Evolutionary conservation across 2,329 filamentous ascomycete species (phyloP), one percentile per base, ranked within the genome.

Genomic region (Coniella lustricola): DNA sequence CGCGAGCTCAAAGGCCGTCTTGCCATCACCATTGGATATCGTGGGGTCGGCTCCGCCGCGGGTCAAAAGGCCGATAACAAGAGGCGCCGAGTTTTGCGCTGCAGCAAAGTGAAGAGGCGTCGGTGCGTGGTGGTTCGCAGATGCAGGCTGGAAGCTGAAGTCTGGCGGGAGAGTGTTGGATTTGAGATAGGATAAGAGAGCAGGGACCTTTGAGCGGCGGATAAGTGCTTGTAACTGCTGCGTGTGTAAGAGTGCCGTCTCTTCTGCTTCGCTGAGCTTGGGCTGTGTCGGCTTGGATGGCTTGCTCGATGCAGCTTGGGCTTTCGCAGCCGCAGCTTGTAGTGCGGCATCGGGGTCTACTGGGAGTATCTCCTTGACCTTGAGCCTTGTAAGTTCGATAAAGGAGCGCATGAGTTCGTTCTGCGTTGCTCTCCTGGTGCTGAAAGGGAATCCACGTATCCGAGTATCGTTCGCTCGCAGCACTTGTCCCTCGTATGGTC

Each of bases 321-420:
- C 56, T 64, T 62, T 73, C 37, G 55, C 56, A 16, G 53, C 58
- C 49, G 59, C 65, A 59, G 62, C 51, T 13, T 53, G 33, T 1
- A 57, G 33, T 1, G 57, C 46, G 14, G 75, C 67, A 5, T 69
- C 59, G 34, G 67, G 72, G 12, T 81, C 75, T 3, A 73, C 76
- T 54, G 89, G 85, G 50, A 87, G 77, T 22, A 97, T 77, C 53
- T 87, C 84, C 42, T 81, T 82, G 40, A 95, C 76, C 66, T 98
- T 96, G 14, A 96, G 76, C 14, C 93, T 76, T 0, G 93, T 98
- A 29, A 98, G 76, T 68, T 98, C 93, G 54, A 95, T 86, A 59
- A 96, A 98, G 1, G 86, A 86, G 34, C 91, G 81, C 85, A 97
- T 93, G 0, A 98, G 81, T 65, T 98, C 93, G 41, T 85, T 87